A percentile compares a stretch with the other conserved stretches of the same genome.
Evolutionary conservation across 2,329 filamentous ascomycete species (phyloP).

Genomic region (Sphaerulina populicola): DNA sequence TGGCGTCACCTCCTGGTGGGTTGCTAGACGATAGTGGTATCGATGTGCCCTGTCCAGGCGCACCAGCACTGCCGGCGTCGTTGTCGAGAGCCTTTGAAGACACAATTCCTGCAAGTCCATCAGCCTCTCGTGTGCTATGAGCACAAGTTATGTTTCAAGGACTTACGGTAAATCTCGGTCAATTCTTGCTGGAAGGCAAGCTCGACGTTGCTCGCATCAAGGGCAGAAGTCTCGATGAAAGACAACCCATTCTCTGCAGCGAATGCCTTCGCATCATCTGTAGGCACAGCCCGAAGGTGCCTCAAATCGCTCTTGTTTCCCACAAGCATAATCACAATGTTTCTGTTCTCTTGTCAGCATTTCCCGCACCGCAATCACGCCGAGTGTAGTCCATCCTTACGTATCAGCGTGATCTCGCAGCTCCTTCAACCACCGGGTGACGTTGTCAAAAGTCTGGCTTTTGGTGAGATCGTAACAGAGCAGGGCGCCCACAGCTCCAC

Average conservation of each 20-base stretch:
- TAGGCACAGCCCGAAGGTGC: slow-evolving; percentile 91
- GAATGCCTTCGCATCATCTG: slow-evolving; percentile 96
- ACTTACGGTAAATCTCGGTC: slow-evolving; percentile 87
- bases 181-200: slow-evolving; percentile 76
- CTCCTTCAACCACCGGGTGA: slow-evolving; percentile 98
- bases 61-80: slow-evolving; percentile 32
- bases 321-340: slow-evolving; percentile 98
- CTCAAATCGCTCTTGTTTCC: slow-evolving; percentile 99
- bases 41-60: slow-evolving; percentile 61
- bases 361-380: not conserved
- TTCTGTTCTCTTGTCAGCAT: slow-evolving; percentile 58
- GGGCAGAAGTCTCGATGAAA: slow-evolving; percentile 97
- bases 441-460: slow-evolving; percentile 24
- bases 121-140: not conserved
- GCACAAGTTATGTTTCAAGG: not conserved
- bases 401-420: slow-evolving; percentile 94
- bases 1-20: slow-evolving; percentile 68
- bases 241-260: slow-evolving; percentile 57
- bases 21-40: slow-evolving; percentile 79
- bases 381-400: slow-evolving; percentile 55
- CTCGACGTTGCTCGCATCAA: slow-evolving; percentile 98
- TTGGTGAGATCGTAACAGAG: slow-evolving; percentile 66
- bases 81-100: slow-evolving; percentile 94
- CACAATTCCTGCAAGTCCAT: slow-evolving; percentile 59
- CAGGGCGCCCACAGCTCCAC: slow-evolving; percentile 90